A percentile compares a stretch with the other conserved stretches of the same genome.
phyloP scores from a whole-genome alignment of 2,329 filamentous ascomycete genomes.

The Cadophora sp. region DNA sequence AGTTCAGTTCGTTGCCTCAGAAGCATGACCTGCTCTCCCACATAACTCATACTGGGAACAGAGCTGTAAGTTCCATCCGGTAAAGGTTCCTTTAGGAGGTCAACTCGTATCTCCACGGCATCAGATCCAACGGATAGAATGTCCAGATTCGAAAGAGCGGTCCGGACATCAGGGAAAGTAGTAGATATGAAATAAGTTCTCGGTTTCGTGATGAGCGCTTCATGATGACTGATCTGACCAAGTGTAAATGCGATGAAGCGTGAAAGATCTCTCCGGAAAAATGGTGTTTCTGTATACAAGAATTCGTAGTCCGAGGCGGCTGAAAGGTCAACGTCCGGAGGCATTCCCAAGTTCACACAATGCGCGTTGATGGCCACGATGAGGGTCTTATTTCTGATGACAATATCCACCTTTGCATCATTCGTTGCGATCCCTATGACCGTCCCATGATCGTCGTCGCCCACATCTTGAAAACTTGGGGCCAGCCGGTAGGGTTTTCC shows the following conservation, averaged over 20 bases:
- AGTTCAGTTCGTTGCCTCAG: slow-evolving; percentile 83
- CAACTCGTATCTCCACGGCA: slow-evolving; percentile 84
- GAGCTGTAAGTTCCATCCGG: slow-evolving; percentile 65
- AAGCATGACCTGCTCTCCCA: slow-evolving; percentile 86
- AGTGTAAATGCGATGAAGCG: slow-evolving; percentile 81
- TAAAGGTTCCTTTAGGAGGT: slow-evolving; percentile 77
- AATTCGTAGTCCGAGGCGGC: slow-evolving; percentile 84
- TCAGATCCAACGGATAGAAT: slow-evolving; percentile 88
- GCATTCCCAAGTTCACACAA: slow-evolving; percentile 74
- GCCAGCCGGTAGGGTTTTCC: slow-evolving; percentile 74
- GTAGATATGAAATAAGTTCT: slow-evolving; percentile 87
- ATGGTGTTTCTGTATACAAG: slow-evolving; percentile 76
- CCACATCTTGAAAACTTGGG: slow-evolving; percentile 60
- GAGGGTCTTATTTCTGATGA: slow-evolving; percentile 61
- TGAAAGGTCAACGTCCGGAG: slow-evolving; percentile 70
- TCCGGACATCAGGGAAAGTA: slow-evolving; percentile 85
- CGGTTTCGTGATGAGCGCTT: slow-evolving; percentile 77
- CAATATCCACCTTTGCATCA: slow-evolving; percentile 63
- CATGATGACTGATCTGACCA: slow-evolving; percentile 80
- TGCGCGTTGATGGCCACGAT: slow-evolving; percentile 79
- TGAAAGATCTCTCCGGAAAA: slow-evolving; percentile 77
- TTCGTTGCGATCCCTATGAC: slow-evolving; percentile 70
- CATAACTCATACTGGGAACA: slow-evolving; percentile 81
- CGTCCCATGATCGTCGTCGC: slow-evolving; percentile 62
- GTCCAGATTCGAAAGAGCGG: slow-evolving; percentile 83